These are phyloP conservation scores for Colletotrichum sp. DNA, from an alignment of 2,329 filamentous ascomycete genomes.

Conservation along the genomic window DNA sequence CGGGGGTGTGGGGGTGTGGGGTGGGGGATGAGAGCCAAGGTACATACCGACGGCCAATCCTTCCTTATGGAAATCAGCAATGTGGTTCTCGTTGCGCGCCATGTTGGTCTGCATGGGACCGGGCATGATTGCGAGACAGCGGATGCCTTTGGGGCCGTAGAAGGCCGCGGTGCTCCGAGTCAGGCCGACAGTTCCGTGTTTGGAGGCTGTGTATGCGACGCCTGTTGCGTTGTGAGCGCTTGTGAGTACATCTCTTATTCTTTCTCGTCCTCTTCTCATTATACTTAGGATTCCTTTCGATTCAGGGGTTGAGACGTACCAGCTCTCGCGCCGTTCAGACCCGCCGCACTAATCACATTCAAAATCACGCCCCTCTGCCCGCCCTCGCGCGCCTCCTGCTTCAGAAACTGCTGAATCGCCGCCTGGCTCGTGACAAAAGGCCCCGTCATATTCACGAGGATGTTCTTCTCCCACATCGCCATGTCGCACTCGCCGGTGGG, in stretches of 20 bases:
- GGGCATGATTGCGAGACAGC: constrained; percentile 37
- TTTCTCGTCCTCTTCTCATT: not conserved
- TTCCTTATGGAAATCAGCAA: not conserved
- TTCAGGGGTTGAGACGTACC: not conserved
- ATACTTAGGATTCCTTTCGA: accelerated
- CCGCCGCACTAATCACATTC: constrained; percentile 19
- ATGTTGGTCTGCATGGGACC: constrained; percentile 65
- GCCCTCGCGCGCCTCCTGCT: constrained; percentile 31
- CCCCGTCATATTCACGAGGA: constrained; percentile 62
- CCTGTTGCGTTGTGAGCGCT: constrained; percentile 27
- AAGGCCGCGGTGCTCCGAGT: constrained; percentile 62
- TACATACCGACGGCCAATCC: not conserved
- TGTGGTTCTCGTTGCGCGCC: not conserved
- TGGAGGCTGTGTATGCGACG: constrained; percentile 56
- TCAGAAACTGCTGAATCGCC: constrained; percentile 53
- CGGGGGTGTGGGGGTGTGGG: no score
- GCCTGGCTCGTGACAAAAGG: constrained; percentile 57
- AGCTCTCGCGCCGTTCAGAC: not conserved
- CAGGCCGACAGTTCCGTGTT: constrained; percentile 58
- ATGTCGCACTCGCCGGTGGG: constrained; percentile 52
- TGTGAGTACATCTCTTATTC: not conserved
- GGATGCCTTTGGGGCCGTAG: constrained; percentile 59
- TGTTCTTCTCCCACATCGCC: constrained; percentile 56
- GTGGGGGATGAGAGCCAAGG: no score
- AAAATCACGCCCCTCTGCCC: constrained; percentile 24